A percentile compares a stretch with the other conserved stretches of the same genome.
phyloP scores from a whole-genome alignment of 139 green algal genomes.

The Nannochloris sp. region DNA sequence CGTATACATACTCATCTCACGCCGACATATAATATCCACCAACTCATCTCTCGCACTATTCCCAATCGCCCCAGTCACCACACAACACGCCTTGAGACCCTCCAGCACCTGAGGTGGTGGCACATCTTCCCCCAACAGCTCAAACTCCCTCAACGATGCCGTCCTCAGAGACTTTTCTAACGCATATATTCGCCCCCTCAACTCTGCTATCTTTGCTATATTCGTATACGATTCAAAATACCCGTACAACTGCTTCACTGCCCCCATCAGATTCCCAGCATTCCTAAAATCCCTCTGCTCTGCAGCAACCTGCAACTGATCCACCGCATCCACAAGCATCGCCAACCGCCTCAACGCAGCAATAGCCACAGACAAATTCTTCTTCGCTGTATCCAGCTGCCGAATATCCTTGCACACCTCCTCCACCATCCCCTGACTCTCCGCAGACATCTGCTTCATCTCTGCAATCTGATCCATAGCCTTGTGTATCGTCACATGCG shows the following conservation, averaged over 20 bases:
- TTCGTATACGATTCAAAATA: conserved; percentile 84
- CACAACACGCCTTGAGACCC: conserved; percentile 77
- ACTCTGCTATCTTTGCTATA: conserved; percentile 74
- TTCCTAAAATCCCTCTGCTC: conserved; percentile 77
- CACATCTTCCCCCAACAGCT: conserved; percentile 66
- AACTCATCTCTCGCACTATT: conserved; percentile 75
- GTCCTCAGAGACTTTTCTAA: conserved; percentile 36
- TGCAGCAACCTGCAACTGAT: conserved; percentile 51
- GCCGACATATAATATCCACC: conserved; percentile 74
- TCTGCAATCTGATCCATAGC: conserved; percentile 70
- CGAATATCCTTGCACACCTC: conserved; percentile 96
- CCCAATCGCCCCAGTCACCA: conserved; percentile 85
- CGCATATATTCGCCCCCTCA: conserved; percentile 49
- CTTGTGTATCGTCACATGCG: conserved; percentile 63
- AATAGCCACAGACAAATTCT: conserved; percentile 90
- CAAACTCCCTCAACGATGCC: conserved; percentile 49
- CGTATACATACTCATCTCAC: conserved; percentile 82
- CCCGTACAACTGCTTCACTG: conserved; percentile 81
- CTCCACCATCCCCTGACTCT: conserved; percentile 91
- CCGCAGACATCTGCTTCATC: conserved; percentile 82
- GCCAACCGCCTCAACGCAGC: conserved; percentile 83
- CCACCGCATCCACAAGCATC: conserved; percentile 83
- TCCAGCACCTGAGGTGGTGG: conserved; percentile 61
- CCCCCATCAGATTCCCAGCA: conserved; percentile 85
- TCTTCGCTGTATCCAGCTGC: conserved; percentile 94